These are phyloP conservation scores for Earliella scabrosa DNA, from an alignment of 1,284 basidiomycete genomes.

Conservation along the genomic window DNA sequence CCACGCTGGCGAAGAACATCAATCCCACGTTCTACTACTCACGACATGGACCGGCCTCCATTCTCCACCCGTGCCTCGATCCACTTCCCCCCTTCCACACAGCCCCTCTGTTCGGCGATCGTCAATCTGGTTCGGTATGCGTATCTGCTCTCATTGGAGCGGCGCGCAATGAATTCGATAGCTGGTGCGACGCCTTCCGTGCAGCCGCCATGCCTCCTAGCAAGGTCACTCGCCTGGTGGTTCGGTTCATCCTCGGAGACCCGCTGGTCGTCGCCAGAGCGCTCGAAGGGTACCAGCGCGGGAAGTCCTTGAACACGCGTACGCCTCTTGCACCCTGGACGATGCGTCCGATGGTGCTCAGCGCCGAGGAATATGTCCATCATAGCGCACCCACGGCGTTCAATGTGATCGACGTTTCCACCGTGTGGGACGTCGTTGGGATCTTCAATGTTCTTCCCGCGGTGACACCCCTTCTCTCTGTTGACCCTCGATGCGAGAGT, in stretches of 20 bases:
- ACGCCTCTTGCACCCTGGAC: constrained; percentile 43
- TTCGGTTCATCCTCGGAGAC: constrained; percentile 45
- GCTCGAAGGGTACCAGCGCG: constrained; percentile 25
- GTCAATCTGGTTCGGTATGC: constrained; percentile 6
- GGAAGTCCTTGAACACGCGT: constrained; percentile 20
- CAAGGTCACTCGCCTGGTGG: constrained; percentile 8
- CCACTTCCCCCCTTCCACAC: constrained; percentile 54
- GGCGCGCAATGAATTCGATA: constrained; percentile 38
- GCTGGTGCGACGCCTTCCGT: constrained; percentile 42
- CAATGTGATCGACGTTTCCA: constrained; percentile 36
- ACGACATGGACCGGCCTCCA: constrained; percentile 42
- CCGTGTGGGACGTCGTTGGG: constrained; percentile 53
- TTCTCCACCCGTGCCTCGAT: constrained; percentile 50
- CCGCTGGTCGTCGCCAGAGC: constrained; percentile 37
- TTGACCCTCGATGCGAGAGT: neutral
- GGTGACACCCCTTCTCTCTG: constrained; percentile 40
- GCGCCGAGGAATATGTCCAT: constrained; percentile 37
- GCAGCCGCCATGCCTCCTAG: neutral
- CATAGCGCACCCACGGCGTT: constrained; percentile 8
- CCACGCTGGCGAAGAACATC: constrained; percentile 33
- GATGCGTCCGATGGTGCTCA: constrained; percentile 37
- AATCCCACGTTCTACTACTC: constrained; percentile 57
- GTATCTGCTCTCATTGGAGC: constrained; percentile 29
- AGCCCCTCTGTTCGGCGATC: constrained; percentile 38
- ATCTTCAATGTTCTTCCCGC: constrained; percentile 51